Conservation (phyloP, 768 basidiomycete genomes). For the Cubamyces sp. region DNA sequence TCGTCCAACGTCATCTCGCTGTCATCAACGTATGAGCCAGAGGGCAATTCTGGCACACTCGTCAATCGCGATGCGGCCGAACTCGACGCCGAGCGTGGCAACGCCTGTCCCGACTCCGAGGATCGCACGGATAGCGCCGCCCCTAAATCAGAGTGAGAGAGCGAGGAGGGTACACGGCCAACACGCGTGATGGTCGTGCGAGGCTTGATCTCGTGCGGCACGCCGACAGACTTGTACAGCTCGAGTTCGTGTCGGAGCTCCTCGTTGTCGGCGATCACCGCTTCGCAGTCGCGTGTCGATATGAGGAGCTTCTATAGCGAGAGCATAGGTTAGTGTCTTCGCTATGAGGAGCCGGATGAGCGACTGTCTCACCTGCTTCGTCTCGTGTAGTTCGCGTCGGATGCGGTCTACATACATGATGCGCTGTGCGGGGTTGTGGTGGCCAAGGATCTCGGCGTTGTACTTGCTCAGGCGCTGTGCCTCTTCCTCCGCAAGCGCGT, state of each 20-base stretch:
- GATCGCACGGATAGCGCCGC: not conserved
- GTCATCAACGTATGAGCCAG: slow-evolving; percentile 17
- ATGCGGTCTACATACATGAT: slow-evolving; percentile 89
- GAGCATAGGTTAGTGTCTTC: no score
- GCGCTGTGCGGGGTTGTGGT: slow-evolving; percentile 82
- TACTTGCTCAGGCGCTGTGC: slow-evolving; percentile 73
- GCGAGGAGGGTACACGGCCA: slow-evolving; percentile 29
- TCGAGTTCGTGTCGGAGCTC: slow-evolving; percentile 38
- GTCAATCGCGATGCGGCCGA: slow-evolving; percentile 15
- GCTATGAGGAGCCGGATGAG: slow-evolving; percentile 29
- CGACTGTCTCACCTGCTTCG: slow-evolving; percentile 69
- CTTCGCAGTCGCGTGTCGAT: slow-evolving; percentile 38
- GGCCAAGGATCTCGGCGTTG: slow-evolving; percentile 85
- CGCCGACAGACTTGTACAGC: slow-evolving; percentile 40
- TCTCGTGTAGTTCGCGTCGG: slow-evolving; percentile 75
- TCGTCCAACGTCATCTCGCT: slow-evolving; percentile 40
- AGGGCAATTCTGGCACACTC: slow-evolving; percentile 25
- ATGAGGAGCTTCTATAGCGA: slow-evolving; percentile 37
- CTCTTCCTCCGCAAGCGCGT: slow-evolving; percentile 82
- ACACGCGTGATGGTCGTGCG: slow-evolving; percentile 41
- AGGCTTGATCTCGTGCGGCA: slow-evolving; percentile 35
- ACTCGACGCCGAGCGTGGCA: not conserved
- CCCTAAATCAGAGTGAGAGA: not conserved
- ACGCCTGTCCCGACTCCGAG: not conserved
- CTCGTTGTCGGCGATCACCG: slow-evolving; percentile 34